These are phyloP conservation scores for Raffaelea ambrosiae DNA, from an alignment of 2,329 filamentous ascomycete species.

Conservation along the genomic window DNA sequence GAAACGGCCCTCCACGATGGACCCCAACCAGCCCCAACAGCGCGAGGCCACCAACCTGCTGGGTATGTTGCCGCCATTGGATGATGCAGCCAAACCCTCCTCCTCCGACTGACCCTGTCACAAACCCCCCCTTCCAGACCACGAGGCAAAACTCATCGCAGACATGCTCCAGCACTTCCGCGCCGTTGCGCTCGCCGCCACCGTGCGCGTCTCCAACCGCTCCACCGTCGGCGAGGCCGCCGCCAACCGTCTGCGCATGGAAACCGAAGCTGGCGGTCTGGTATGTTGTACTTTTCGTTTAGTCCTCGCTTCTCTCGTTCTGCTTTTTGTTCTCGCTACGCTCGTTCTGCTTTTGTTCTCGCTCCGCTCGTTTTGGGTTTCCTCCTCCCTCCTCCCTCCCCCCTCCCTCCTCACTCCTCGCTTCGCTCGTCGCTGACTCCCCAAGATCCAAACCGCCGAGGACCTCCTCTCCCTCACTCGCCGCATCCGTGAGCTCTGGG, in stretches of 20 bases:
- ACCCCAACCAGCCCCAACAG: background rate
- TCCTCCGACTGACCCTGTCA: background rate
- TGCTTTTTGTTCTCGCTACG: background rate
- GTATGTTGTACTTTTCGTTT: conserved; percentile 16
- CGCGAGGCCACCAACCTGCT: conserved; percentile 8
- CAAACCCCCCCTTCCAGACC: conserved; percentile 26
- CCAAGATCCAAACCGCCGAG: conserved; percentile 30
- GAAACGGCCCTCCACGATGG: conserved; percentile 2
- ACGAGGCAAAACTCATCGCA: conserved; percentile 34
- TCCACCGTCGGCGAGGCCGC: conserved; percentile 27
- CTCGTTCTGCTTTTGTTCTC: background rate
- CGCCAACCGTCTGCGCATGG: conserved; percentile 30
- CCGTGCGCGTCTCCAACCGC: conserved; percentile 23
- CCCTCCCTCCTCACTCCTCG: background rate
- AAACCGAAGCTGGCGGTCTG: conserved; percentile 26
- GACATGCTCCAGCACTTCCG: conserved; percentile 34
- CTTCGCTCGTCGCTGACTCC: background rate
- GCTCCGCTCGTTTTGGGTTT: background rate
- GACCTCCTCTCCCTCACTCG: conserved; percentile 37
- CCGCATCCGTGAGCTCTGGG: conserved; percentile 41
- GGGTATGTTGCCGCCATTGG: too few relatives aligned
- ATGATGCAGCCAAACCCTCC: too few relatives aligned
- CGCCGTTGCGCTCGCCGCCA: conserved; percentile 30
- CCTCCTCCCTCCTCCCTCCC: too few relatives aligned
- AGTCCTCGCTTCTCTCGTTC: background rate